phyloP scores from a whole-genome alignment of 495 filamentous ascomycete genomes.

The Hypoxylon crocopeplum region DNA sequence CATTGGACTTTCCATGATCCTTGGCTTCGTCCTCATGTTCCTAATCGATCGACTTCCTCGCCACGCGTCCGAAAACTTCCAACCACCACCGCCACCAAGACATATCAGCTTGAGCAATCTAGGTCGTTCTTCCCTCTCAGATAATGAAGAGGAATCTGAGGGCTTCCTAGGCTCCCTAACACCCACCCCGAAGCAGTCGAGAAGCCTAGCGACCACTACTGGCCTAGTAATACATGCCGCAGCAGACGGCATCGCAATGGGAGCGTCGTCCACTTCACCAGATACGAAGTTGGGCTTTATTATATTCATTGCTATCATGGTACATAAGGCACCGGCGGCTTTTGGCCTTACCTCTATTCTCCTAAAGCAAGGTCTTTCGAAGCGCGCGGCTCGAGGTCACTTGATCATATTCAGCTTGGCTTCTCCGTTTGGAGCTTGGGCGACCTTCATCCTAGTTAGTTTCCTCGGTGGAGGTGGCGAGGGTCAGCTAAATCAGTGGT shows the following conservation, averaged over 20 bases:
- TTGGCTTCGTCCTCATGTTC: conserved; percentile 96
- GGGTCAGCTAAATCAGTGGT: conserved; percentile 67
- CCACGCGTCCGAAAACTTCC: conserved; percentile 63
- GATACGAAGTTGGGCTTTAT: conserved; percentile 80
- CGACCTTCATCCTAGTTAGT: conserved; percentile 80
- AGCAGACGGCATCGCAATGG: conserved; percentile 96
- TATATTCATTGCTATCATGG: conserved; percentile 94
- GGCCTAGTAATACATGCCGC: conserved; percentile 96
- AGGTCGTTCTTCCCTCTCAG: conserved; percentile 52
- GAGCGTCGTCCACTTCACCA: conserved; percentile 77
- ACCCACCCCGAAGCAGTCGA: conserved; percentile 57
- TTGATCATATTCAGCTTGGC: conserved; percentile 90
- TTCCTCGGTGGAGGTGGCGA: conserved; percentile 64
- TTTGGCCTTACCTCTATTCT: conserved; percentile 92
- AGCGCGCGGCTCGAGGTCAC: conserved; percentile 83
- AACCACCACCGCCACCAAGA: conserved; percentile 58
- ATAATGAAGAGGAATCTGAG: conserved; percentile 57
- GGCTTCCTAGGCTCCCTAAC: conserved; percentile 59
- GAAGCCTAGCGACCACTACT: conserved; percentile 76
- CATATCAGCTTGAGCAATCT: conserved; percentile 87
- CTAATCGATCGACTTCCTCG: conserved; percentile 88
- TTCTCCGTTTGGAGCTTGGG: conserved; percentile 83
- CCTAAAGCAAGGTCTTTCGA: conserved; percentile 85
- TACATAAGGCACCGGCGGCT: conserved; percentile 95
- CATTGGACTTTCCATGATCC: conserved; percentile 83